Evolutionary conservation across 1,284 basidiomycete genomes (phyloP).

Genomic region (Neonothopanus nambi): DNA sequence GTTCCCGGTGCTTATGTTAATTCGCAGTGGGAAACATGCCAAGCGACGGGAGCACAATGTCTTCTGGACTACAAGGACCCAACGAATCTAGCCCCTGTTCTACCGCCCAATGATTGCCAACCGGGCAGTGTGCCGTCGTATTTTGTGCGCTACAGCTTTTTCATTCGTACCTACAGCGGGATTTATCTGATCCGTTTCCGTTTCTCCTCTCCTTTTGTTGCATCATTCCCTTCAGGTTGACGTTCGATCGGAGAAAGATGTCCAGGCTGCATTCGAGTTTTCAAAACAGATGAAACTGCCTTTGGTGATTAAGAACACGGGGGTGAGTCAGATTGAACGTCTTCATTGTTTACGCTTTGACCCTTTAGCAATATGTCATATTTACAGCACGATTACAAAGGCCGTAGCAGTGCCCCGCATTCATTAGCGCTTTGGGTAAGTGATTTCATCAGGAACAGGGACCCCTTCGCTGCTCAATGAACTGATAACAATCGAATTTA

Average conservation of each 20-base stretch:
- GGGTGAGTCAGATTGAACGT: conserved; percentile 31
- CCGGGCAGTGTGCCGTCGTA: conserved; percentile 13
- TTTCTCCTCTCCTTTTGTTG: no score
- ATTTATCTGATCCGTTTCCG: not conserved
- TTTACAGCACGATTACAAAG: conserved; percentile 46
- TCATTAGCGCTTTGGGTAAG: conserved; percentile 44
- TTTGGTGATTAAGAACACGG: conserved; percentile 51
- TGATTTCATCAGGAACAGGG: no score
- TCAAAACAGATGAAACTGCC: conserved; percentile 38
- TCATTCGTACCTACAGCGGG: not conserved
- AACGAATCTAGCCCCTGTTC: conserved; percentile 1
- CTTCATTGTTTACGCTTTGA: not conserved
- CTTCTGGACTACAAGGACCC: conserved; percentile 10
- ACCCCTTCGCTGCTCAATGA: not conserved
- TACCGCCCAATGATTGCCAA: conserved; percentile 5
- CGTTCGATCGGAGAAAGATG: conserved; percentile 37
- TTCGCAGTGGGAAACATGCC: conserved; percentile 16
- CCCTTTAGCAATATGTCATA: not conserved
- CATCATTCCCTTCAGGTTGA: conserved; percentile 38
- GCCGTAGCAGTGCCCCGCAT: conserved; percentile 42
- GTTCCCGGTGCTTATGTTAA: conserved; percentile 8
- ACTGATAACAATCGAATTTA: conserved; percentile 14
- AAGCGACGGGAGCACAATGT: conserved; percentile 12
- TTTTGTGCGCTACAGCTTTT: conserved; percentile 6
- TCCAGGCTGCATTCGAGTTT: conserved; percentile 42